Base-by-base conservation (phyloP, 2,329 filamentous ascomycete species). In the Stagonosporopsis rhizophila region DNA sequence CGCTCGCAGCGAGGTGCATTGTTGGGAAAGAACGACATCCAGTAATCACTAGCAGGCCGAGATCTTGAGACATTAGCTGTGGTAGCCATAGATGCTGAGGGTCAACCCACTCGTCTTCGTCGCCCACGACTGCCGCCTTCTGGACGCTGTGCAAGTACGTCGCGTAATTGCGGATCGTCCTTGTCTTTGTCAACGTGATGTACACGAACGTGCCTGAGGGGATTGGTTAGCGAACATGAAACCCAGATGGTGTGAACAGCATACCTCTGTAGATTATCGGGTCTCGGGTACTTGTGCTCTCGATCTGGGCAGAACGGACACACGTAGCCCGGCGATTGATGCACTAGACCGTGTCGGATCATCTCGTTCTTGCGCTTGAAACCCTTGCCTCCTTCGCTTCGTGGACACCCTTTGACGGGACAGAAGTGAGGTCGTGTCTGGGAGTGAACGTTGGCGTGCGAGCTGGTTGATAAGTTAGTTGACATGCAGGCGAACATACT, bases 281-380 rank as follows among this genome's bases (percentile, higher is more conserved):
- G 95, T 65, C 95, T 84, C 5, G 95, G 95, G 74, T 98, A 98
- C 72, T 90, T 93, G 75, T 97, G 94, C 73, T 97, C 92, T 64
- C 92, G 85, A 69, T 96, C 92, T 1, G 92, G 90, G 75, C 95
- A 99, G 72, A 97, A 98, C 0, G 95, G 95, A 75, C 95, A 99
- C 27, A 96, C 88, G 70, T 98, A 99, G 58, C 94, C 94, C 1
- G 95, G 95, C 7, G 92, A 96, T 63, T 92, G 89, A 71, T 99
- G 95, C 4, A 98, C 95, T 3, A 98, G 83, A 1, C 94, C 93
- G 69, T 89, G 86, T n/a, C 86, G 80, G 59, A 88, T 87, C 86
- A 89, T 88, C 70, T 89, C 86, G 61, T 89, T 89, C 69, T 88
- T 88, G 28, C 86, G 81, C 70, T 89, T 89, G 78, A 89, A 89